Evolutionary conservation across 768 basidiomycete species (phyloP).

Genomic region (Favolaschia claudopus): DNA sequence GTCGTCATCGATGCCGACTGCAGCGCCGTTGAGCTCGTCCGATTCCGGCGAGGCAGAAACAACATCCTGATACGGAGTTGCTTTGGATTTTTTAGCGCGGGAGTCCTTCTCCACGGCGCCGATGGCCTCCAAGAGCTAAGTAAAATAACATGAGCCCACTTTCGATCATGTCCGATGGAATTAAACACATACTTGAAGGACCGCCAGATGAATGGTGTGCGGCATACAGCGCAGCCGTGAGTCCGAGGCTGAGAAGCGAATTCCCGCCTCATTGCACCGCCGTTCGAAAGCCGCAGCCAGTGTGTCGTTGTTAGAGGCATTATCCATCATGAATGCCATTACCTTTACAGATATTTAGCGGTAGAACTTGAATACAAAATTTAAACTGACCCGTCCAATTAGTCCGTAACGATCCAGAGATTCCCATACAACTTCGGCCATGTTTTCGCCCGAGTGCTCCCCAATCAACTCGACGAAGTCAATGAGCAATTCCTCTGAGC

Average conservation of each 20-base stretch:
- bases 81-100: background rate
- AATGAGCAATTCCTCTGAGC: constrained; percentile 47
- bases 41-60: background rate
- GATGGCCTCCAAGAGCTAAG: constrained; percentile 15
- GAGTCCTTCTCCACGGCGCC: constrained; percentile 7
- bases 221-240: constrained; percentile 45
- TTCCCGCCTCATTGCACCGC: constrained; percentile 13
- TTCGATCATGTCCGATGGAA: background rate
- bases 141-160: background rate
- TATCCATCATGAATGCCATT: constrained; percentile 43
- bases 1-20: background rate
- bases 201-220: constrained; percentile 46
- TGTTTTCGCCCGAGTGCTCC: constrained; percentile 44
- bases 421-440: constrained; percentile 43
- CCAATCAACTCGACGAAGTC: constrained; percentile 45
- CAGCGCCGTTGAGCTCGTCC: constrained; percentile 1
- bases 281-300: constrained; percentile 31
- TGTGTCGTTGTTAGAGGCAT: constrained; percentile 47
- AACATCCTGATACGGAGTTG: constrained; percentile 13
- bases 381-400: constrained; percentile 22
- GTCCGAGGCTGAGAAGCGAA: constrained; percentile 33
- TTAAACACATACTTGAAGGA: constrained; percentile 35
- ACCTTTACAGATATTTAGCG: too few species aligned
- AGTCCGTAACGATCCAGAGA: constrained; percentile 35
- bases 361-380: background rate